Evolutionary conservation across 1,284 basidiomycete genomes (phyloP), one percentile per base, ranked within the genome.

Genomic region (Ganoderma lingzhi): DNA sequence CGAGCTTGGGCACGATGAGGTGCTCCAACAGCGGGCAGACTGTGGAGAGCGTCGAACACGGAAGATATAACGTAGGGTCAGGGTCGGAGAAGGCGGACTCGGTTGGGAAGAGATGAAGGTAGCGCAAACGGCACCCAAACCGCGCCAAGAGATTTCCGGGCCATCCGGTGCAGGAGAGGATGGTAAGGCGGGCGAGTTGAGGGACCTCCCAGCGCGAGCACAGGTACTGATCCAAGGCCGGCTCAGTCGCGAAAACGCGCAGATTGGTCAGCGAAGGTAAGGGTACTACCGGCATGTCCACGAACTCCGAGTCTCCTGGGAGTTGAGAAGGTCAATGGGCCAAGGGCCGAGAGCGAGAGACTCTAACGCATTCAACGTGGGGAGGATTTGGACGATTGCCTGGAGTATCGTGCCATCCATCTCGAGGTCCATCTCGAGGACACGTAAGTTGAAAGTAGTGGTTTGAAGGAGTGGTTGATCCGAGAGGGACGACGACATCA

Each of bases 81-180:
- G 3, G 0, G 28, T 30, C 9, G 12, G 15, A 9, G 41, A 6
- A 32, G 12, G 12, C 12, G 6, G 9, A 23, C 23, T n/a, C 23
- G 23, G 23, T n/a, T 5, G 53, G 53, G 51, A 41, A 51, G 15
- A 56, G 30, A 30, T 64, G 63, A 35, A 64, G 53, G n/a, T 56
- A 42, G 35, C 35, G 35, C 12, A 64, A 39, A 3, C 39, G 37
- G 35, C 12, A 2, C 8, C 63, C 53, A 12, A 64, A 53, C 6
- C 15, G 32, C 15, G 56, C n/a, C 14, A 65, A 28, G 41, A 59
- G 32, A 17, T 30, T 30, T 6, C 3, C 12, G 23, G 28, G 53
- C n/a, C 53, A 56, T 19, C 15, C 53, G 30, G 10, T 9, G 14
- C 0, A 17, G 15, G 6, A 9, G 30, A 17, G 30, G 39, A 65